These are phyloP conservation scores for Boletus barrowsii DNA, from an alignment of 768 basidiomycete species.

Conservation along the genomic window DNA sequence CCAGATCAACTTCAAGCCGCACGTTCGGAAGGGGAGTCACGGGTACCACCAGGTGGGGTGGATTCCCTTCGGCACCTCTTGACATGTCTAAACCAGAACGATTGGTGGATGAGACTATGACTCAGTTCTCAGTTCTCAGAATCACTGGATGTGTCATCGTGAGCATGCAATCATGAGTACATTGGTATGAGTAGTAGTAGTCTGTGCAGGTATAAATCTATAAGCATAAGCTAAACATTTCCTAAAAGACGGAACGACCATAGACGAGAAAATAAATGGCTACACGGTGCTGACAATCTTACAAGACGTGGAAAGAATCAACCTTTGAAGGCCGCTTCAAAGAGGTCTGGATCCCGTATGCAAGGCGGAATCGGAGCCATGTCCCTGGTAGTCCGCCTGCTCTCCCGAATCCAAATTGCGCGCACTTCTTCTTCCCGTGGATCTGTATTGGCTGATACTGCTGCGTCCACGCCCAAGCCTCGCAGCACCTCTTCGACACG, in stretches of 20 bases:
- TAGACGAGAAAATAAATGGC: constrained; percentile 5
- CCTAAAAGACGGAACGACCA: constrained; percentile 6
- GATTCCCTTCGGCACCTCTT: constrained; percentile 56
- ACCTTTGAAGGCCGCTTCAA: constrained; percentile 35
- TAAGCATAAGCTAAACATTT: constrained; percentile 18
- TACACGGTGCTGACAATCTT: constrained; percentile 6
- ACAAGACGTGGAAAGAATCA: constrained; percentile 20
- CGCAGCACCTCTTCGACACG: constrained; percentile 68
- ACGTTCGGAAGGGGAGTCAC: constrained; percentile 28
- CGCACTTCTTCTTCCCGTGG: constrained; percentile 43
- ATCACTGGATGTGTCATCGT: neutral
- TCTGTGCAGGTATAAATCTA: constrained; percentile 20
- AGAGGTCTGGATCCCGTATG: constrained; percentile 10
- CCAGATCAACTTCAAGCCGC: constrained; percentile 23
- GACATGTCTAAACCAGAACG: constrained; percentile 48
- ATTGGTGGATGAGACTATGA: constrained; percentile 50
- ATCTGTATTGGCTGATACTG: constrained; percentile 25
- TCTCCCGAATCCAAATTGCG: constrained; percentile 42
- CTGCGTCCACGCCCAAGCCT: constrained; percentile 48
- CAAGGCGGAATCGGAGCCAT: constrained; percentile 20
- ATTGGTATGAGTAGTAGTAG: constrained; percentile 7
- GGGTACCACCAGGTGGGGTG: constrained; percentile 46
- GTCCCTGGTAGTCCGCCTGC: constrained; percentile 36
- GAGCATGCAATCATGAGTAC: neutral
- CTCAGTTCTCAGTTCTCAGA: neutral